A percentile compares a stretch with the other conserved stretches of the same genome.
Conservation (phyloP, 75 land plant genomes). For the Ceratopteris richardii region DNA sequence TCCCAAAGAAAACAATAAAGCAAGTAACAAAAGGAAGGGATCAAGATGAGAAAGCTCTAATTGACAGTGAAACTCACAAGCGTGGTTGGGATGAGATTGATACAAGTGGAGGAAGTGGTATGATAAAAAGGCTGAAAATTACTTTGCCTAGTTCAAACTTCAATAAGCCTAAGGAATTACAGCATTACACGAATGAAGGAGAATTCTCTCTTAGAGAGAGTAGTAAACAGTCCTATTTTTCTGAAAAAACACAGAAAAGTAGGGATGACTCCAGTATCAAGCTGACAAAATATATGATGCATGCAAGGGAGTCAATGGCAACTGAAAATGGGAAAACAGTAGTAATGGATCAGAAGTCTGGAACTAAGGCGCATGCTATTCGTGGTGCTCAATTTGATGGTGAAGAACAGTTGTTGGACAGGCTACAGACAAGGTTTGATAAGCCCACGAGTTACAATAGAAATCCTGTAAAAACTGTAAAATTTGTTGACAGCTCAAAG, state of each 20-base stretch:
- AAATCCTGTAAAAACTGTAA: background rate
- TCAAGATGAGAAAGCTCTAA: conserved; percentile 37
- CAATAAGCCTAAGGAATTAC: background rate
- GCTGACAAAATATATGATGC: conserved; percentile 5
- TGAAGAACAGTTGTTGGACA: too few relatives aligned
- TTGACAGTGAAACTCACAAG: background rate
- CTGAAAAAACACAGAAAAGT: conserved; percentile 1
- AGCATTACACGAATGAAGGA: background rate
- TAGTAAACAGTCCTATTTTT: conserved; percentile 22
- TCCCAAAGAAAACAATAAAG: conserved; percentile 14
- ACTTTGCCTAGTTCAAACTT: background rate
- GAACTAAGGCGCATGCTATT: background rate
- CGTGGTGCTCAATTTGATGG: too few relatives aligned
- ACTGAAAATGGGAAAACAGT: background rate
- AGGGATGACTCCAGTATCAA: conserved; percentile 22
- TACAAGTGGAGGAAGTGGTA: background rate
- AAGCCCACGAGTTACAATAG: too few relatives aligned
- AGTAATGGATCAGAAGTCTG: too few relatives aligned
- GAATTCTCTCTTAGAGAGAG: conserved; percentile 29
- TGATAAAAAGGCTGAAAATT: conserved; percentile 3
- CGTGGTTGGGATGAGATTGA: background rate
- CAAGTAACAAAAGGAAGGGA: conserved; percentile 22
- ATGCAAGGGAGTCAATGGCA: conserved; percentile 8
- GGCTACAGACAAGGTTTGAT: too few relatives aligned
- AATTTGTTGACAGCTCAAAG: background rate